Conservation (phyloP, 148 eudicot species). For the Rhododendron molle region DNA sequence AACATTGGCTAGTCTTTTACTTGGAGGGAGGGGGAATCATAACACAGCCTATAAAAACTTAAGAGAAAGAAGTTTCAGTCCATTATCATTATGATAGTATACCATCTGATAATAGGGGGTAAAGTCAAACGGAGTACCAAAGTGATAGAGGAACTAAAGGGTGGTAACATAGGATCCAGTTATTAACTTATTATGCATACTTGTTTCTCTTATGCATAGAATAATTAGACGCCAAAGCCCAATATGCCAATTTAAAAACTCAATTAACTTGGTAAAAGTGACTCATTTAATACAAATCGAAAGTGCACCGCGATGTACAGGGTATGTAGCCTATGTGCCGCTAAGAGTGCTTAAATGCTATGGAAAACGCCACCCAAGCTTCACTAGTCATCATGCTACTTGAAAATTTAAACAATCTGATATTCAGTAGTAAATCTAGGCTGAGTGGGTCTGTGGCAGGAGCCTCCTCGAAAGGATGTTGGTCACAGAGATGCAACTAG, state of each 20-base stretch:
- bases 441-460: background rate
- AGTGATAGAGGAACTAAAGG: background rate
- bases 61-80: background rate
- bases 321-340: background rate
- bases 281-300: background rate
- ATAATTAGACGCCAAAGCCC: background rate
- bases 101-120: background rate
- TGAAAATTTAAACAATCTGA: background rate
- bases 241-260: background rate
- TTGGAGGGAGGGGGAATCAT: background rate
- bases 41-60: background rate
- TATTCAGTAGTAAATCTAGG: background rate
- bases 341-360: background rate
- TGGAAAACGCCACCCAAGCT: background rate
- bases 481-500: background rate
- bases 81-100: background rate
- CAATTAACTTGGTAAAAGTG: background rate
- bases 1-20: background rate
- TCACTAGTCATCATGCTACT: background rate
- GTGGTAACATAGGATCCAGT: background rate
- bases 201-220: background rate
- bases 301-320: background rate
- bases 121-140: background rate
- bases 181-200: background rate
- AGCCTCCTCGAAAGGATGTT: background rate